phyloP scores from a whole-genome alignment of 768 basidiomycete species.

The Hygrocybe punicea region DNA sequence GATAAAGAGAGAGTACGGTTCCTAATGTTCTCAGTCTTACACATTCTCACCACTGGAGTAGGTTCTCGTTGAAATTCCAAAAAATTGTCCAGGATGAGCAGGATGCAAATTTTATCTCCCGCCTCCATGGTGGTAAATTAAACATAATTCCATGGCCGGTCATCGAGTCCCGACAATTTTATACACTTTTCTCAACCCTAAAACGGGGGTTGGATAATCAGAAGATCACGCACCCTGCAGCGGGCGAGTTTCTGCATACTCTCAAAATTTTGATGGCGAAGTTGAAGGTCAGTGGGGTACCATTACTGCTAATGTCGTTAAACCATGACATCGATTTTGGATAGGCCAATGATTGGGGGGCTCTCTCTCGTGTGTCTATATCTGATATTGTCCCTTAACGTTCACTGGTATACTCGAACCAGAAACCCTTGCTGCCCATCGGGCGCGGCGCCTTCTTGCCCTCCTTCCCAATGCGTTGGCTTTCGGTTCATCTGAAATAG shows the following conservation, averaged over 20 bases:
- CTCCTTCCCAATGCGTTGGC: slow-evolving; percentile 49
- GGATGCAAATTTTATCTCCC: slow-evolving; percentile 59
- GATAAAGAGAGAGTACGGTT: slow-evolving; percentile 53
- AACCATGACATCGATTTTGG: neutral
- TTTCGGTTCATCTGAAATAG: slow-evolving; percentile 45
- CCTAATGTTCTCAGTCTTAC: neutral
- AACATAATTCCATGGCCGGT: slow-evolving; percentile 67
- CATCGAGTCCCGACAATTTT: slow-evolving; percentile 60
- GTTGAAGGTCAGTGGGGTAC: slow-evolving; percentile 44
- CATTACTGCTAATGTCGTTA: neutral
- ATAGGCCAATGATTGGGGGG: slow-evolving; percentile 63
- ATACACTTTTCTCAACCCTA: slow-evolving; percentile 47
- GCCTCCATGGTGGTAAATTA: slow-evolving; percentile 52
- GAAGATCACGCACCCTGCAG: slow-evolving; percentile 45
- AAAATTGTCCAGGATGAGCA: slow-evolving; percentile 61
- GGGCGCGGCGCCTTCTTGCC: slow-evolving; percentile 40
- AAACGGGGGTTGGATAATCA: slow-evolving; percentile 50
- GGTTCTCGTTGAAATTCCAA: slow-evolving; percentile 56
- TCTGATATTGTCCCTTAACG: neutral
- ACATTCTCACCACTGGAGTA: slow-evolving; percentile 18
- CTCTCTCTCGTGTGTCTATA: slow-evolving; percentile 51
- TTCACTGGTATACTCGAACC: neutral
- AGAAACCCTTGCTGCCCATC: slow-evolving; percentile 51
- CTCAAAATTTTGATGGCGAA: slow-evolving; percentile 68
- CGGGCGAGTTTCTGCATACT: slow-evolving; percentile 52